These are phyloP conservation scores for Aspergillus amoenus DNA, from an alignment of 2,329 filamentous ascomycete genomes.

Conservation along the genomic window DNA sequence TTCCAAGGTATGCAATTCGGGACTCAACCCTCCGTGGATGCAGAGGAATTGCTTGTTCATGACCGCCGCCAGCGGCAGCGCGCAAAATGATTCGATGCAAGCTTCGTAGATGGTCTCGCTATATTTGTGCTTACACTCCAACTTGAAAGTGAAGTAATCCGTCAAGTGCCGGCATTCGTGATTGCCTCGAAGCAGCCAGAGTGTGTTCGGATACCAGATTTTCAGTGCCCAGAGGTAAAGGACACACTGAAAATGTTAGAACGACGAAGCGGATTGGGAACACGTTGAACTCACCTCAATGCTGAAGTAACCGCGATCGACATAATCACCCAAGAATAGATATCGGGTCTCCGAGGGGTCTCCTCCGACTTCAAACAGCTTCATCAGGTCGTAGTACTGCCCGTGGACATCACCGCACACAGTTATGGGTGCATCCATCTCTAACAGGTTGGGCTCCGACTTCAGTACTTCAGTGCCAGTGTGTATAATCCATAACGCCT, in stretches of 20 bases:
- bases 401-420: conserved; percentile 98
- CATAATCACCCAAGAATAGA: conserved; percentile 95
- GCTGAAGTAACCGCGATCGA: conserved; percentile 97
- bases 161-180: conserved; percentile 99
- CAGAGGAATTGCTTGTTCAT: conserved; percentile 99
- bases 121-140: conserved; percentile 99
- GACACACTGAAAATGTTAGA: conserved; percentile 64
- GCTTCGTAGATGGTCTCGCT: conserved; percentile 94
- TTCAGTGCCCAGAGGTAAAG: conserved; percentile 97
- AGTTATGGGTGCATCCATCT: conserved; percentile 99
- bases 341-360: conserved; percentile 96
- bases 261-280: background rate
- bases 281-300: conserved; percentile 65
- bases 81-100: conserved; percentile 97
- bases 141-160: conserved; percentile 99
- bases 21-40: conserved; percentile 94
- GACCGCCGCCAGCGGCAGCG: conserved; percentile 85
- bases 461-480: conserved; percentile 84
- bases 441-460: conserved; percentile 88
- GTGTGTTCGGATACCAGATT: conserved; percentile 97
- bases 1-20: conserved; percentile 92
- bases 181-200: conserved; percentile 96
- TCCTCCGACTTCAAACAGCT: conserved; percentile 96
- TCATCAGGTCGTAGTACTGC: conserved; percentile 99
- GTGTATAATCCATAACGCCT: conserved; percentile 92